These are phyloP conservation scores for Flaveria bidentis DNA, from an alignment of 129 eudicot species.

Conservation along the genomic window DNA sequence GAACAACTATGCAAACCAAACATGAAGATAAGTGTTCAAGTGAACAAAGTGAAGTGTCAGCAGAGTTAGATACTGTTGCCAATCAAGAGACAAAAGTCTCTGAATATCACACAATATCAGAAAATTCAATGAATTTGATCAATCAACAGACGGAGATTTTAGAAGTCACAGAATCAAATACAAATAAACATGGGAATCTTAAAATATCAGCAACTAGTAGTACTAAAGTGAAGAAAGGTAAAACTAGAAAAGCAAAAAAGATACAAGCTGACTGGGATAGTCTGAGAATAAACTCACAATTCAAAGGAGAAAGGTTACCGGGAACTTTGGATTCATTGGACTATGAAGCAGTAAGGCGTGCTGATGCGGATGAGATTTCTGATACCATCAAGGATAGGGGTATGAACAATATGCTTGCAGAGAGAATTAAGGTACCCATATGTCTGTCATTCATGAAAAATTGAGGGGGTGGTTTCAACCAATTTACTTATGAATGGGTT, in stretches of 20 bases:
- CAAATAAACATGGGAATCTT: constrained; percentile 23
- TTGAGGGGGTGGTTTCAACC: neutral
- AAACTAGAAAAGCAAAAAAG: constrained; percentile 45
- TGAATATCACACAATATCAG: constrained; percentile 18
- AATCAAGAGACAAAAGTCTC: constrained; percentile 12
- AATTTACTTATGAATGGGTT: neutral
- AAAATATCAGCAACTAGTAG: constrained; percentile 17
- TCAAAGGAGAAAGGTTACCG: constrained; percentile 47
- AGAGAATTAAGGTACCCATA: constrained; percentile 73
- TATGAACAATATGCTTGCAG: constrained; percentile 96
- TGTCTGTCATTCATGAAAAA: constrained; percentile 3
- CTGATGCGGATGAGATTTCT: constrained; percentile 75
- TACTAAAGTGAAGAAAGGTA: constrained; percentile 43
- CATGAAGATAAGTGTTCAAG: constrained; percentile 42
- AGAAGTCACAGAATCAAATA: constrained; percentile 44
- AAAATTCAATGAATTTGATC: constrained; percentile 15
- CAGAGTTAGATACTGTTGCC: constrained; percentile 42
- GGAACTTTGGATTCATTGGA: constrained; percentile 83
- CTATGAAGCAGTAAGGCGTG: constrained; percentile 84
- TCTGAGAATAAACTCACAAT: constrained; percentile 54
- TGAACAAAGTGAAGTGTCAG: constrained; percentile 59
- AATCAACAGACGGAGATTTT: constrained; percentile 34
- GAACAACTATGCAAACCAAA: constrained; percentile 35
- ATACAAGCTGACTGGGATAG: constrained; percentile 65
- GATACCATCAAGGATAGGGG: constrained; percentile 86